phyloP scores from a whole-genome alignment of 768 basidiomycete species.

The Leccinum barrowsii region DNA sequence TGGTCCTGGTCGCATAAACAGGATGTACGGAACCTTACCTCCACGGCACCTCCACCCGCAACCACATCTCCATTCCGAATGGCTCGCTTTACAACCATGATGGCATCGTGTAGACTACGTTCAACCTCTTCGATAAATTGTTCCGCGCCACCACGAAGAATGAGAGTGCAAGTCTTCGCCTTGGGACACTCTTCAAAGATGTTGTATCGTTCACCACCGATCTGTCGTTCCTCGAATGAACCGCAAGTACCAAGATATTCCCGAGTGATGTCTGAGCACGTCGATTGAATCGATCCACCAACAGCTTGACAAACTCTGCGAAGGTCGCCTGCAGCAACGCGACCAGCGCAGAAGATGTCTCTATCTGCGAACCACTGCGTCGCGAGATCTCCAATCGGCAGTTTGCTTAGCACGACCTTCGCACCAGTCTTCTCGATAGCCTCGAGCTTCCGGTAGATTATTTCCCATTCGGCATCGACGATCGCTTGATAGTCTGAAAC shows the following conservation, averaged over 20 bases:
- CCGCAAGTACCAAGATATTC: slow-evolving; percentile 96
- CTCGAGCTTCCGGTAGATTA: slow-evolving; percentile 96
- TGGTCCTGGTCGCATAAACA: background rate
- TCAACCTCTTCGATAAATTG: slow-evolving; percentile 99
- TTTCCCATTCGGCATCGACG: slow-evolving; percentile 99
- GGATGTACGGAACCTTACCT: slow-evolving; percentile 48
- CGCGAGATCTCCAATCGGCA: slow-evolving; percentile 97
- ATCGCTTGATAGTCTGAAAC: slow-evolving; percentile 99
- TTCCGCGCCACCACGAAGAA: slow-evolving; percentile 94
- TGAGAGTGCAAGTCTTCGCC: slow-evolving; percentile 92
- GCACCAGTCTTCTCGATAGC: slow-evolving; percentile 96
- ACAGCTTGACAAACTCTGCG: slow-evolving; percentile 94
- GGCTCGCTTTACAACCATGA: slow-evolving; percentile 99
- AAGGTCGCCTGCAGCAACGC: slow-evolving; percentile 86
- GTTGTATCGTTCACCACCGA: slow-evolving; percentile 96
- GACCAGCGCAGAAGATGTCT: slow-evolving; percentile 97
- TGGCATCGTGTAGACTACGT: slow-evolving; percentile 94
- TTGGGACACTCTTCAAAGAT: slow-evolving; percentile 90
- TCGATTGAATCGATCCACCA: slow-evolving; percentile 92
- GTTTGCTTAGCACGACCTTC: slow-evolving; percentile 94
- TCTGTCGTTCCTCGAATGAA: slow-evolving; percentile 88
- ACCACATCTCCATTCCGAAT: slow-evolving; percentile 95
- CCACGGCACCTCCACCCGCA: slow-evolving; percentile 95
- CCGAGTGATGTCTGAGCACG: slow-evolving; percentile 85
- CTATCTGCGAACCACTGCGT: slow-evolving; percentile 99